Percentiles rank a stretch among this genome's conserved stretches.
Conservation (phyloP, 148 eudicot species). For the Arbutus unedo region DNA sequence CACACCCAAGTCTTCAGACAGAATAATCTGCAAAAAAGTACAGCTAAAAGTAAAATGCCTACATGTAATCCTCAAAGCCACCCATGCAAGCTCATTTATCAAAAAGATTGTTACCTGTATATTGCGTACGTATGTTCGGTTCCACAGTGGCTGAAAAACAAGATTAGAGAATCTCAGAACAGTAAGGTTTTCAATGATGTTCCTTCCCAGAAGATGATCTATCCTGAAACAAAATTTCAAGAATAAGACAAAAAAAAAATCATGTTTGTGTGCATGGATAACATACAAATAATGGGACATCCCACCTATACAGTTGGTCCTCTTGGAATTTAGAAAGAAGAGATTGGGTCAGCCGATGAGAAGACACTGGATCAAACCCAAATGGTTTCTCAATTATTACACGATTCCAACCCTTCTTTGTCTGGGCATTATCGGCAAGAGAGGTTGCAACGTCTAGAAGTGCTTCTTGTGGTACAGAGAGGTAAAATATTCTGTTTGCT, state of each 20-base stretch:
- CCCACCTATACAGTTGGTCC: slow-evolving; percentile 31
- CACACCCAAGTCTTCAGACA: slow-evolving; percentile 25
- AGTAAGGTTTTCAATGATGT: slow-evolving; percentile 40
- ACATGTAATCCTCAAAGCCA: neutral
- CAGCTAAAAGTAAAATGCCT: neutral
- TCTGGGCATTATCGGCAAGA: slow-evolving; percentile 31
- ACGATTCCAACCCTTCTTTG: slow-evolving; percentile 39
- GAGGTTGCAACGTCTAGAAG: slow-evolving; percentile 32
- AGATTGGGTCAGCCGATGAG: slow-evolving; percentile 24
- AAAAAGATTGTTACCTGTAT: slow-evolving; percentile 28
- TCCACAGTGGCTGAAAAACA: slow-evolving; percentile 41
- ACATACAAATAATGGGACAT: neutral
- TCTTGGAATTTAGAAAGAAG: slow-evolving; percentile 30
- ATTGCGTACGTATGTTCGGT: slow-evolving; percentile 32
- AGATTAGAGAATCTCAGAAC: slow-evolving; percentile 43
- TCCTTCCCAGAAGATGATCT: slow-evolving; percentile 43
- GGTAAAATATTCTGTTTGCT: slow-evolving; percentile 41
- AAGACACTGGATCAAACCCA: slow-evolving; percentile 31
- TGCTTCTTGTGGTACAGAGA: slow-evolving; percentile 32
- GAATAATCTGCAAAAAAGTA: slow-evolving; percentile 15
- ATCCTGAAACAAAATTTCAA: slow-evolving; percentile 26
- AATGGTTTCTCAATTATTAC: slow-evolving; percentile 42
- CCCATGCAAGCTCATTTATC: neutral
- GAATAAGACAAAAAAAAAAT: neutral
- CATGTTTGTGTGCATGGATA: neutral